Evolutionary conservation across 2,329 filamentous ascomycete genomes (phyloP).

Genomic region (Cercospora sp.): DNA sequence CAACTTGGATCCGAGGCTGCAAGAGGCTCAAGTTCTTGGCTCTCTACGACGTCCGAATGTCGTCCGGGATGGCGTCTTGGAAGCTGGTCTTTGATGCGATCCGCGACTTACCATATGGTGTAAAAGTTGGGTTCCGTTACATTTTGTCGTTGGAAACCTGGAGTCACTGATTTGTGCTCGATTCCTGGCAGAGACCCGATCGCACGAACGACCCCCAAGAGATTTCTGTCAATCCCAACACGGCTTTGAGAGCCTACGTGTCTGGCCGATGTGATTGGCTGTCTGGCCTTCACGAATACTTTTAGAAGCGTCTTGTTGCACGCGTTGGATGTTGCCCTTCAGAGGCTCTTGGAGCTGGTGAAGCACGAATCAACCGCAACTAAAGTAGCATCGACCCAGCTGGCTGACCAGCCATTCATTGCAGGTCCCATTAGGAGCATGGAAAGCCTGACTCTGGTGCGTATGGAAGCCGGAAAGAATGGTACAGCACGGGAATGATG

Average conservation of each 20-base stretch:
- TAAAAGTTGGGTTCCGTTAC: background rate
- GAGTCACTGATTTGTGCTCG: background rate
- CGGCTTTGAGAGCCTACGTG: background rate
- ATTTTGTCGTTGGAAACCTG: background rate
- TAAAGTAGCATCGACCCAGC: background rate
- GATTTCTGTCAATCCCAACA: background rate
- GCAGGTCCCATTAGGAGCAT: too few relatives aligned
- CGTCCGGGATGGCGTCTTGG: background rate
- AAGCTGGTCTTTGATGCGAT: background rate
- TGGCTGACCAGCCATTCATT: background rate
- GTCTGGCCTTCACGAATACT: background rate
- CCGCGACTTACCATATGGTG: background rate
- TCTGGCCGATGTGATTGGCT: background rate
- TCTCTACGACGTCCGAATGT: background rate
- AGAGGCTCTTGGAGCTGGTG: background rate
- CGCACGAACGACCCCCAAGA: background rate
- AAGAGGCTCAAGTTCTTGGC: background rate
- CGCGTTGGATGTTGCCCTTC: too few relatives aligned
- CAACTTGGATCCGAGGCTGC: background rate
- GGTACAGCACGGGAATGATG: background rate
- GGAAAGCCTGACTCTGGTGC: background rate
- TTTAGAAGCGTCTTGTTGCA: background rate
- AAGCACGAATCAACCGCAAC: background rate
- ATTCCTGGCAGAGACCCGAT: background rate
- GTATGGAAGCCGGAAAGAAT: background rate